Percentiles rank a stretch among this genome's conserved stretches.
Evolutionary conservation across 345 rosid genomes (phyloP).

Genomic region (Salix suchowensis): DNA sequence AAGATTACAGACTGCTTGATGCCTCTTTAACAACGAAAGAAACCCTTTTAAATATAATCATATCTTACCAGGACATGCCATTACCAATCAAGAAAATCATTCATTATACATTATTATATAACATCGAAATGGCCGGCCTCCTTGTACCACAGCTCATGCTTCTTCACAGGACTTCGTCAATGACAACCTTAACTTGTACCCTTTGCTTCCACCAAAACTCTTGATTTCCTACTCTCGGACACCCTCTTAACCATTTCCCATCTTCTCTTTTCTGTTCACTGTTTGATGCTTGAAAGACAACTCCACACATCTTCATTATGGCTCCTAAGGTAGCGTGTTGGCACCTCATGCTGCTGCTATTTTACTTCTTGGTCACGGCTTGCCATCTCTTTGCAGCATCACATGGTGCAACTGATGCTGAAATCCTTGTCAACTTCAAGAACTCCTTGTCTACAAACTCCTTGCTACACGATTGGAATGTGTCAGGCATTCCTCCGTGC

Average conservation of each 20-base stretch:
- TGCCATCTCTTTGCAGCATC: not conserved
- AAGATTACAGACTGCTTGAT: not conserved
- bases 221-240: not conserved
- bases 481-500: constrained; percentile 31
- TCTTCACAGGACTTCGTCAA: not conserved
- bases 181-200: not conserved
- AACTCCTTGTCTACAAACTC: constrained; percentile 34
- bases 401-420: constrained; percentile 30
- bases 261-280: not conserved
- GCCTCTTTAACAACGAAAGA: not conserved
- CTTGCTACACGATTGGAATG: constrained; percentile 38
- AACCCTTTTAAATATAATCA: not conserved
- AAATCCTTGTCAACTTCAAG: constrained; percentile 50
- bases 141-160: not conserved
- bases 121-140: not conserved
- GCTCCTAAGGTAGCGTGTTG: not conserved
- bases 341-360: not conserved
- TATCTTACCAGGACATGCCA: not conserved
- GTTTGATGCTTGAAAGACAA: not conserved
- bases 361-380: not conserved
- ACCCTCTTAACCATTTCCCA: not conserved
- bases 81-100: not conserved
- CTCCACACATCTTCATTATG: not conserved
- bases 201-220: not conserved
- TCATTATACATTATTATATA: too few relatives aligned